Base-by-base conservation (phyloP, 2,329 filamentous ascomycete genomes). In the Aspergillus fijiensis region DNA sequence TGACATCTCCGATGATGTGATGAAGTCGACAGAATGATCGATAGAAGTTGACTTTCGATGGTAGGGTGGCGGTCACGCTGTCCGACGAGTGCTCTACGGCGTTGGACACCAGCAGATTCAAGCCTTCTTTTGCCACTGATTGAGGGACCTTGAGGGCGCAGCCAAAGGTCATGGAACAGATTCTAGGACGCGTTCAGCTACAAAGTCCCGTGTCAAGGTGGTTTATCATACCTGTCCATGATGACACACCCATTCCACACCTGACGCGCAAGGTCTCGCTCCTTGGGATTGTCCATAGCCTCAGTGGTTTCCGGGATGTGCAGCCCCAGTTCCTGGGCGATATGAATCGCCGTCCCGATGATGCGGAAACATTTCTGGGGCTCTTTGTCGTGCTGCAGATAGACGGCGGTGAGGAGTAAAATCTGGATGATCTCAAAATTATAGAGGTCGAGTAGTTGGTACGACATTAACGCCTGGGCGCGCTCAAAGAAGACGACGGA, bases 141-240 rank as follows among this genome's bases (percentile, higher is more conserved):
- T 35, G 51, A 42, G 51, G 51, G 5, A 52, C 29, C 11, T 27
- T 52, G 11, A 52, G 51, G 19, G 33, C 29, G n/a, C 51, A 52
- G 6, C 51, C 51, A 10, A 52, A 52, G 14, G 51, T 52, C 51
- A 52, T 52, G 51, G 51, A 35, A 16, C 51, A 52, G n/a, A 52
- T 52, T 52, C 51, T 52, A 23, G n/a, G 4, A 35, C 33, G 31
- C 19, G 21, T 29, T 52, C 12, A 52, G 51, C 9, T 16, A 12
- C 4, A 9, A 9, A 4, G 14, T n/a, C 25, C 2, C 3, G 27
- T 5, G 1, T 14, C 21, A 23, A 1, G 11, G 11, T 14, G 21
- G 6, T 23, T 4, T 42, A 1, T 23, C 51, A 42, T 52, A 52
- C 51, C 51, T 35, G 51, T 52, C 51, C 19, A 52, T 21, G 5